Base-by-base conservation (phyloP, 129 eudicot genomes). In the Pulicaria dysenterica region DNA sequence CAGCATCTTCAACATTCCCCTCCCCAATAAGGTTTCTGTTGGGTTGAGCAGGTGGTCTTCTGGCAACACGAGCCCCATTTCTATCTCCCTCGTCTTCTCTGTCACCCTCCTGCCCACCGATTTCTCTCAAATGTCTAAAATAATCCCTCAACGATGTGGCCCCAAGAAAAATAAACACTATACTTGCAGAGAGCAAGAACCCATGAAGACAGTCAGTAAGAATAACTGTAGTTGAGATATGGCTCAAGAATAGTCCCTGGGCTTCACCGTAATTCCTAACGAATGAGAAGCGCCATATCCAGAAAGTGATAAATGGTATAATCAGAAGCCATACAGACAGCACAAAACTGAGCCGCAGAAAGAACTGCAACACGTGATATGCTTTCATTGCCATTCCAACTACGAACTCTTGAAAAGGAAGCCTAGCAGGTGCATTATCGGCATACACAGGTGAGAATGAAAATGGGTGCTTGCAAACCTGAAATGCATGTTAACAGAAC, bases 401-500 rank as follows among this genome's bases (percentile, higher is more conserved):
- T 56, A 92, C 70, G 74, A 89, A 89, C 76, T 92, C 97, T 81
- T 81, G 89, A 55, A 89, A 86, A 24, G 97, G 97, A 82, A 92
- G 97, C 84, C 89, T 85, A 41, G 89, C 80, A 16, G 97, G 97
- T 6, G 97, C 96, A 80, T 92, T 80, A n/a, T 89, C 97, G 11
- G 97, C 97, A 79, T 92, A 92, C 40, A 92, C 97, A 58, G 96
- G 94, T 56, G 97, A 92, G 77, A 92, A 92, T 15, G 94, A 84
- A 75, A 89, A 92, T 15, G 89, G 80, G 70, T 92, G 97, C 67
- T 92, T 92, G 87, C 97, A 92, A 65, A 92, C 97, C 97, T 92
- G 89, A 73, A 86, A 41, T 53, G 56, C 4, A 61, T 16, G 56
- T 44, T 37, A 13, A 61, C 12, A 61, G 17, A 51, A 63, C 11